These are phyloP conservation scores for Royoungia palumana DNA, from an alignment of 768 basidiomycete species.

Conservation along the genomic window DNA sequence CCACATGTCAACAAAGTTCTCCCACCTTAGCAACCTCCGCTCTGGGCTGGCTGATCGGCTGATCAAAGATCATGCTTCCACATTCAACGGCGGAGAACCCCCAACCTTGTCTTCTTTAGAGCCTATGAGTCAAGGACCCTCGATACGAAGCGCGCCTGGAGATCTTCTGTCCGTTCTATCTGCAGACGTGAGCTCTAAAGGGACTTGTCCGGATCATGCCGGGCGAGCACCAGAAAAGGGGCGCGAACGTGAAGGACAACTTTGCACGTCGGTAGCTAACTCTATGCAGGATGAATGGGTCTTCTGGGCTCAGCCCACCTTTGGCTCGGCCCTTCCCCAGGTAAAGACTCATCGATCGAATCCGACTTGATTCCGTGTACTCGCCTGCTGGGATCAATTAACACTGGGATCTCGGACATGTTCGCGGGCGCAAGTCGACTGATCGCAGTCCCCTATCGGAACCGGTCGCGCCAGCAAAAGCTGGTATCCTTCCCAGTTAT, in stretches of 20 bases:
- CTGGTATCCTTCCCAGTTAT: conserved; percentile 8
- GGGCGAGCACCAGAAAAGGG: conserved; percentile 9
- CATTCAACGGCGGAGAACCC: conserved; percentile 10
- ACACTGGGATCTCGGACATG: neutral
- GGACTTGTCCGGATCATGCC: conserved; percentile 26
- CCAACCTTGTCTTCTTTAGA: conserved; percentile 19
- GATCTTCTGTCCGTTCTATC: conserved; percentile 25
- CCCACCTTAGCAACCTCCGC: neutral
- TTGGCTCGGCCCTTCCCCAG: neutral
- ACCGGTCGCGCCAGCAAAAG: neutral
- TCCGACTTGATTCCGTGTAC: neutral
- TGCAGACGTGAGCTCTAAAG: conserved; percentile 18
- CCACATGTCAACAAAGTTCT: conserved; percentile 10
- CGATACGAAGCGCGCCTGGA: conserved; percentile 14
- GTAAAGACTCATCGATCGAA: neutral
- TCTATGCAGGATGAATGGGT: neutral
- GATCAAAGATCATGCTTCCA: conserved; percentile 9
- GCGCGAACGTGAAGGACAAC: conserved; percentile 16
- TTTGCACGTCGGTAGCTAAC: conserved; percentile 11
- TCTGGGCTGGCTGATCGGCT: conserved; percentile 10
- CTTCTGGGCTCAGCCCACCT: conserved; percentile 2
- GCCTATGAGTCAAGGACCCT: conserved; percentile 18
- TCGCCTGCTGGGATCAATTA: neutral
- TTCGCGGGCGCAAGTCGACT: conserved; percentile 7
- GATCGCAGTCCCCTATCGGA: neutral